Conservation (phyloP, 257 asterid species). For the Primulina huaijiensis region DNA sequence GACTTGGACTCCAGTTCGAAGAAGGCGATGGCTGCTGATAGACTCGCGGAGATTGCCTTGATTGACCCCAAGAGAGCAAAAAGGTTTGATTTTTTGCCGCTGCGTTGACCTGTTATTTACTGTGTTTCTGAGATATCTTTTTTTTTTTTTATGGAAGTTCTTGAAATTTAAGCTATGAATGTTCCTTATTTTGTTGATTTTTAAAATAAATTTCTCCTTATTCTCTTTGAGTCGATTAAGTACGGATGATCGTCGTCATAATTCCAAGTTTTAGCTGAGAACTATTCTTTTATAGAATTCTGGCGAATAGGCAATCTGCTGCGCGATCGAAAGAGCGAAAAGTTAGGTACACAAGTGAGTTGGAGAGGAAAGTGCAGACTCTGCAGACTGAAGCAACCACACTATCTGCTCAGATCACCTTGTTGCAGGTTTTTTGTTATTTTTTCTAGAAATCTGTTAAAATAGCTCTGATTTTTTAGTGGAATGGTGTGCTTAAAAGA, state of each 20-base stretch:
- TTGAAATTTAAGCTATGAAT: not conserved
- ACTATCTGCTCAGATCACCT: slow-evolving; percentile 82
- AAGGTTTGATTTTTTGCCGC: slow-evolving; percentile 45
- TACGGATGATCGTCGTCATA: not conserved
- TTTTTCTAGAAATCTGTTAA: not conserved
- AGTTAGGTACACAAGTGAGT: slow-evolving; percentile 69
- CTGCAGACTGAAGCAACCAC: slow-evolving; percentile 91
- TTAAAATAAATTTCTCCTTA: too few relatives aligned
- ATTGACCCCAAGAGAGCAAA: slow-evolving; percentile 95
- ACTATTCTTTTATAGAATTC: slow-evolving; percentile 50
- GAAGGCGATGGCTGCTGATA: slow-evolving; percentile 70
- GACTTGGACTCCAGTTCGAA: slow-evolving; percentile 59
- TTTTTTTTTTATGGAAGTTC: not conserved
- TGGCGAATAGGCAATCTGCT: slow-evolving; percentile 95
- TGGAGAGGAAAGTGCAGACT: slow-evolving; percentile 95
- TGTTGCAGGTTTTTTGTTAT: slow-evolving; percentile 55
- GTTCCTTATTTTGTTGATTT: not conserved
- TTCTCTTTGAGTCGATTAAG: not conserved
- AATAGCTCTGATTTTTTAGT: not conserved
- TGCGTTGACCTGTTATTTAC: slow-evolving; percentile 21
- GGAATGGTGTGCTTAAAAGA: not conserved
- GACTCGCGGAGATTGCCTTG: slow-evolving; percentile 72
- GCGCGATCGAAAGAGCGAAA: slow-evolving; percentile 95
- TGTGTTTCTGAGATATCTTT: not conserved
- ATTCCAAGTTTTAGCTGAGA: slow-evolving; percentile 18